Percentiles rank a stretch among this genome's conserved stretches.
Evolutionary conservation across 306 rosid species (phyloP).

Genomic region (Macrotyloma uniflorum): DNA sequence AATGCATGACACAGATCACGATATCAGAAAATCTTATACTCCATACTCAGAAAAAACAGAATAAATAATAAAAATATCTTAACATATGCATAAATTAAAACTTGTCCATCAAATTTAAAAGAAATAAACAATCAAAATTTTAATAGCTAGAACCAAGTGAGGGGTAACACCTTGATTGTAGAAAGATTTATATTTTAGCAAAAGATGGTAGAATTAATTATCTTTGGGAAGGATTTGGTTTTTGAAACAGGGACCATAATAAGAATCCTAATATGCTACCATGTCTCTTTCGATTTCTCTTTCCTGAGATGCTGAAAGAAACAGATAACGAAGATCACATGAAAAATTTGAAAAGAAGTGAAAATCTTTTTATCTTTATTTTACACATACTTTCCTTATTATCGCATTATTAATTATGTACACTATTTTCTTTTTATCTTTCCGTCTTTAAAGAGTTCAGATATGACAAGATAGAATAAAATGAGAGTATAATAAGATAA

Average conservation of each 20-base stretch:
- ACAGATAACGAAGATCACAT: not conserved
- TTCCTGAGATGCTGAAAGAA: conserved; percentile 5
- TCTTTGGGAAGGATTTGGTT: not conserved
- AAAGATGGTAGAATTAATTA: not conserved
- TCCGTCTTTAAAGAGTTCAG: not conserved
- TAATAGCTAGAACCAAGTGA: not conserved
- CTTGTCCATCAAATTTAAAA: not conserved
- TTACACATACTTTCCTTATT: not conserved
- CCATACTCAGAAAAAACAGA: not conserved
- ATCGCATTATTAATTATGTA: not conserved
- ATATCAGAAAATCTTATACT: too few species aligned
- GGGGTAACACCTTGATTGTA: not conserved
- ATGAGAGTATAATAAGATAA: too few species aligned
- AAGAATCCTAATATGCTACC: not conserved
- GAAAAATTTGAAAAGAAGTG: not conserved
- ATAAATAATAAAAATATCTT: not conserved
- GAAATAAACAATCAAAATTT: not conserved
- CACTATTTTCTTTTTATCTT: not conserved
- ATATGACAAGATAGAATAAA: too few species aligned
- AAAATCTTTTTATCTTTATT: not conserved
- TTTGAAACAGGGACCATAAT: not conserved
- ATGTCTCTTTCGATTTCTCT: conserved; percentile 1
- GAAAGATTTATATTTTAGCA: not conserved
- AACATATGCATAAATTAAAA: not conserved
- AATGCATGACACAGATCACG: not conserved